Evolutionary conservation across 176 grass and related monocot species (phyloP).

Genomic region (Hordeum vulgare): DNA sequence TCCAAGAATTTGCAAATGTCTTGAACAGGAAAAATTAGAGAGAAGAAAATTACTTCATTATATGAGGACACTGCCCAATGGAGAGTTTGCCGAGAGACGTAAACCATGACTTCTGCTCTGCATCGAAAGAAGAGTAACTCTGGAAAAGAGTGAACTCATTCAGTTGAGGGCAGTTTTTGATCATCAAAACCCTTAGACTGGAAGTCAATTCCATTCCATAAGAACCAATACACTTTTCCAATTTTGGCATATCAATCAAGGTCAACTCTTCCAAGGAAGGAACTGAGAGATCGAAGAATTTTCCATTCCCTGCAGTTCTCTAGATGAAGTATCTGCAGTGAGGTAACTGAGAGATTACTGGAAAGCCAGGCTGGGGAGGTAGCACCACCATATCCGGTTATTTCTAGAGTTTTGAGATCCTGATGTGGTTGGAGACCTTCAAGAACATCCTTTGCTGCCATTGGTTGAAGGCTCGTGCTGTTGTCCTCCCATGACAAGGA

Average conservation of each 20-base stretch:
- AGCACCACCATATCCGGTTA: slow-evolving; percentile 7
- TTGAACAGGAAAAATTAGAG: background rate
- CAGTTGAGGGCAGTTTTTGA: slow-evolving; percentile 6
- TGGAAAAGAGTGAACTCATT: slow-evolving; percentile 7
- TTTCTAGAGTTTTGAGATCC: slow-evolving; percentile 6
- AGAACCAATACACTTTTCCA: slow-evolving; percentile 18
- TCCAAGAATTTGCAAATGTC: too few relatives aligned
- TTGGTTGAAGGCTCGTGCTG: background rate
- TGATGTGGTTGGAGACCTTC: slow-evolving; percentile 27
- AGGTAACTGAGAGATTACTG: background rate
- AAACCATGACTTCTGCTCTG: slow-evolving; percentile 11
- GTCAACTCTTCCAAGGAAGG: slow-evolving; percentile 34
- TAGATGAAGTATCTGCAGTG: slow-evolving; percentile 8
- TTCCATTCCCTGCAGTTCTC: slow-evolving; percentile 11
- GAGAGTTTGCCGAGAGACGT: slow-evolving; percentile 8
- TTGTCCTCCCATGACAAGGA: slow-evolving; percentile 15
- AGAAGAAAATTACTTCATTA: background rate
- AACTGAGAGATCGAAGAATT: slow-evolving; percentile 13
- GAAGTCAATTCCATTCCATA: background rate
- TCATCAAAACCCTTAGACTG: slow-evolving; percentile 2
- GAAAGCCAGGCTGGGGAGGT: background rate
- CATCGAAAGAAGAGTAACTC: background rate
- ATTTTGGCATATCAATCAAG: slow-evolving; percentile 11
- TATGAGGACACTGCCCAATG: slow-evolving; percentile 2
- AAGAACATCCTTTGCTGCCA: background rate